phyloP scores from a whole-genome alignment of 345 rosid genomes.

The Litchi chinensis region DNA sequence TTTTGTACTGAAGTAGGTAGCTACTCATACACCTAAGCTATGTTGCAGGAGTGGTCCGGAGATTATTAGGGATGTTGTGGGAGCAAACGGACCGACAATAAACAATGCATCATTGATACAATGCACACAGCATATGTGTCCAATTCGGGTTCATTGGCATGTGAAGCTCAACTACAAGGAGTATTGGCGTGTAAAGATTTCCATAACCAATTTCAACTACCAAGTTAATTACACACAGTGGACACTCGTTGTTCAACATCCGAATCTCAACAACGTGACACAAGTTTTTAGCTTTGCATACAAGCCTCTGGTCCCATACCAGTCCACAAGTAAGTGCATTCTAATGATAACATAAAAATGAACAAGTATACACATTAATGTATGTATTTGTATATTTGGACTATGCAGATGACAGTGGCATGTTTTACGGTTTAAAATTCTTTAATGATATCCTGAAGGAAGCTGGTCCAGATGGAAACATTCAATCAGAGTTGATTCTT shows the following conservation, averaged over 20 bases:
- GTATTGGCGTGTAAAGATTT: conserved; percentile 41
- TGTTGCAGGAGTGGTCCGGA: conserved; percentile 20
- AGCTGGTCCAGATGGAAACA: conserved; percentile 40
- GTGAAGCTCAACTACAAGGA: conserved; percentile 36
- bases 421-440: conserved; percentile 41
- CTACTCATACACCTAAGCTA: not conserved
- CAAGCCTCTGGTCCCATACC: conserved; percentile 29
- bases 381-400: not conserved
- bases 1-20: not conserved
- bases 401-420: conserved; percentile 45
- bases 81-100: not conserved
- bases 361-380: too few species aligned
- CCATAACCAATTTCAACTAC: conserved; percentile 34
- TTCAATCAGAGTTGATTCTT: conserved; percentile 42
- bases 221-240: conserved; percentile 33
- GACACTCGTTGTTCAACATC: conserved; percentile 43
- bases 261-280: conserved; percentile 36
- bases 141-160: conserved; percentile 40
- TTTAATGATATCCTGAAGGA: conserved; percentile 37
- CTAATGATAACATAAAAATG: not conserved
- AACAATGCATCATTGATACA: conserved; percentile 11
- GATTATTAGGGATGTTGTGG: conserved; percentile 21
- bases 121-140: conserved; percentile 36
- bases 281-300: conserved; percentile 27
- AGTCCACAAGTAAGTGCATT: conserved; percentile 15